phyloP scores from a whole-genome alignment of 192 early-diverging fungal species.

The Entomortierella lignicola region DNA sequence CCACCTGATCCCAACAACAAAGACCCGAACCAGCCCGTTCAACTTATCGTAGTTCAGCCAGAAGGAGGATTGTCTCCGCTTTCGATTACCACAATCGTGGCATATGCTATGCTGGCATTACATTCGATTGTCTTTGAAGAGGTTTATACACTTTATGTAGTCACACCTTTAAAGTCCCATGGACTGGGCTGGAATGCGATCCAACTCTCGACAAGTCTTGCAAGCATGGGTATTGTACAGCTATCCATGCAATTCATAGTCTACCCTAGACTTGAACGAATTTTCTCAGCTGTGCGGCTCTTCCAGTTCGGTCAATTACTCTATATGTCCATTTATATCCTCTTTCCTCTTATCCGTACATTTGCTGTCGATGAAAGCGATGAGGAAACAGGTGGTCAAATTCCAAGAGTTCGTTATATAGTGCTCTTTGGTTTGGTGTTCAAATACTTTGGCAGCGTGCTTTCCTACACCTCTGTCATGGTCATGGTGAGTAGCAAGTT shows the following conservation, averaged over 20 bases:
- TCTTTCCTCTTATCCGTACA: conserved; percentile 53
- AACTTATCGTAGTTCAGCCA: conserved; percentile 22
- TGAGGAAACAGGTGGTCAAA: conserved; percentile 13
- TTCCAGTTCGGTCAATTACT: conserved; percentile 47
- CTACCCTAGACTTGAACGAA: conserved; percentile 54
- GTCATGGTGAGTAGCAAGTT: conserved; percentile 59
- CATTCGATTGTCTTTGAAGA: conserved; percentile 66
- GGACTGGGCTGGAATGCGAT: conserved; percentile 58
- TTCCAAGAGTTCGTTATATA: conserved; percentile 2
- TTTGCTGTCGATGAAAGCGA: conserved; percentile 22
- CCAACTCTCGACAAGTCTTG: conserved; percentile 57
- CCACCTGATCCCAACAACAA: conserved; percentile 33
- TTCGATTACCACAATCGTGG: conserved; percentile 30
- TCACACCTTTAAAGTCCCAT: conserved; percentile 49
- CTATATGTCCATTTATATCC: conserved; percentile 54
- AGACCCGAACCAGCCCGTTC: conserved; percentile 27
- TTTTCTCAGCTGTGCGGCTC: conserved; percentile 45
- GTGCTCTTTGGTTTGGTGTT: conserved; percentile 18
- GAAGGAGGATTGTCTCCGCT: conserved; percentile 28
- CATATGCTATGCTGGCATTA: conserved; percentile 54
- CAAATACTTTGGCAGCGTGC: conserved; percentile 39
- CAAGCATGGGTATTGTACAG: conserved; percentile 56
- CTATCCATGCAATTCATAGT: conserved; percentile 58
- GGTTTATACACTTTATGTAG: conserved; percentile 58
- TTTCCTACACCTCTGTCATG: conserved; percentile 61